Conservation (phyloP, 2,329 filamentous ascomycete genomes). For the Stachybotrys elegans region DNA sequence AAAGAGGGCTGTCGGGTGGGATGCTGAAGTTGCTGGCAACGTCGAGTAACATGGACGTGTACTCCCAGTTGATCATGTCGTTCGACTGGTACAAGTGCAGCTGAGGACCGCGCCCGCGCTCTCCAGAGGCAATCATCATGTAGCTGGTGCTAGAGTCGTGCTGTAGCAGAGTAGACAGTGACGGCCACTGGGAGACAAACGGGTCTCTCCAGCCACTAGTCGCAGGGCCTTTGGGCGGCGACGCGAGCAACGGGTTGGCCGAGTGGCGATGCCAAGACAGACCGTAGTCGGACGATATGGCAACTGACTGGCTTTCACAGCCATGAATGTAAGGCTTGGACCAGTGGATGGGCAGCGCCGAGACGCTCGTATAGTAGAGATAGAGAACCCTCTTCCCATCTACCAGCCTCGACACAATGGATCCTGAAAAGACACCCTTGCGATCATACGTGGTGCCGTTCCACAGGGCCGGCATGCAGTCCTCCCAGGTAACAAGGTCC, state of each 20-base stretch:
- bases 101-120: constrained; percentile 14
- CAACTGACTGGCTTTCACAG: constrained; percentile 38
- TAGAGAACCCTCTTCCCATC: constrained; percentile 25
- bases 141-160: constrained; percentile 22
- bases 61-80: constrained; percentile 13
- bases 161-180: constrained; percentile 12
- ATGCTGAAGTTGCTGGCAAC: constrained; percentile 6
- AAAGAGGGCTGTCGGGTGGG: constrained; percentile 1
- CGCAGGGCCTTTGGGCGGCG: constrained; percentile 12
- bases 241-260: constrained; percentile 13
- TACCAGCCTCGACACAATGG: constrained; percentile 34
- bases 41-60: constrained; percentile 10
- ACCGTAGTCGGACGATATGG: constrained; percentile 30
- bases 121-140: constrained; percentile 33
- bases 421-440: constrained; percentile 37
- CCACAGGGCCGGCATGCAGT: constrained; percentile 11
- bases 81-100: constrained; percentile 15
- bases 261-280: constrained; percentile 13
- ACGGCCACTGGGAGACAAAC: constrained; percentile 15
- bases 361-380: constrained; percentile 37
- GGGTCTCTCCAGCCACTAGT: constrained; percentile 21
- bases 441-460: constrained; percentile 31
- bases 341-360: constrained; percentile 39
- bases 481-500: constrained; percentile 32
- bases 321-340: constrained; percentile 36